phyloP scores from a whole-genome alignment of 768 basidiomycete genomes.

The Tubosaeta sp. region DNA sequence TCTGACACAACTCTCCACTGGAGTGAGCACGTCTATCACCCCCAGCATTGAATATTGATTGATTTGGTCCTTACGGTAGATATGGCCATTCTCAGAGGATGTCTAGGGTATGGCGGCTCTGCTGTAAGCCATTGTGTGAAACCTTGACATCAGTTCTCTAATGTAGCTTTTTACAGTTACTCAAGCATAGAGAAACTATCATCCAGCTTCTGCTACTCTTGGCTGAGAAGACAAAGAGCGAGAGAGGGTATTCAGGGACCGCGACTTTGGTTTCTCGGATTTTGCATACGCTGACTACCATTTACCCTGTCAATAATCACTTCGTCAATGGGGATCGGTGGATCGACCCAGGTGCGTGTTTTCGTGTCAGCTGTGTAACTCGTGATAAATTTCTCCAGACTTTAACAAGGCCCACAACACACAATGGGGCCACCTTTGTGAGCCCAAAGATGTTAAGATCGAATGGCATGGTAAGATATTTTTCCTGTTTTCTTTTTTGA shows the following conservation, averaged over 20 bases:
- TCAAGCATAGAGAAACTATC: conserved; percentile 65
- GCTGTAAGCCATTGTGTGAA: conserved; percentile 39
- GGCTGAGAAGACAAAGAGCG: conserved; percentile 77
- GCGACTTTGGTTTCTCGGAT: conserved; percentile 74
- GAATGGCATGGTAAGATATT: conserved; percentile 74
- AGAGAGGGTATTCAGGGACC: conserved; percentile 81
- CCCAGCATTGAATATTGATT: background rate
- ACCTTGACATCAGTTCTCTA: background rate
- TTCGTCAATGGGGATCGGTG: conserved; percentile 84
- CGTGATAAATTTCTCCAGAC: conserved; percentile 32
- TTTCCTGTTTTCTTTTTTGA: conserved; percentile 2
- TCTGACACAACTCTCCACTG: conserved; percentile 91
- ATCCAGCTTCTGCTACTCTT: conserved; percentile 60
- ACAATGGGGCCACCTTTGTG: conserved; percentile 79
- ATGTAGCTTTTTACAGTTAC: conserved; percentile 42
- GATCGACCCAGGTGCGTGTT: conserved; percentile 60
- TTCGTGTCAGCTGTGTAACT: conserved; percentile 1
- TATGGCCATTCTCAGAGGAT: conserved; percentile 77
- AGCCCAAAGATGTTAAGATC: conserved; percentile 72
- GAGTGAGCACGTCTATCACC: conserved; percentile 48
- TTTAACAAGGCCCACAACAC: conserved; percentile 60
- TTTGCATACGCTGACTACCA: conserved; percentile 66
- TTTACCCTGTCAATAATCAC: conserved; percentile 73
- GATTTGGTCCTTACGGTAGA: conserved; percentile 39
- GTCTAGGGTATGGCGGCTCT: conserved; percentile 68